Base-by-base conservation (phyloP, 352 stramenopile genomes). In the Aphanomyces invadans region DNA sequence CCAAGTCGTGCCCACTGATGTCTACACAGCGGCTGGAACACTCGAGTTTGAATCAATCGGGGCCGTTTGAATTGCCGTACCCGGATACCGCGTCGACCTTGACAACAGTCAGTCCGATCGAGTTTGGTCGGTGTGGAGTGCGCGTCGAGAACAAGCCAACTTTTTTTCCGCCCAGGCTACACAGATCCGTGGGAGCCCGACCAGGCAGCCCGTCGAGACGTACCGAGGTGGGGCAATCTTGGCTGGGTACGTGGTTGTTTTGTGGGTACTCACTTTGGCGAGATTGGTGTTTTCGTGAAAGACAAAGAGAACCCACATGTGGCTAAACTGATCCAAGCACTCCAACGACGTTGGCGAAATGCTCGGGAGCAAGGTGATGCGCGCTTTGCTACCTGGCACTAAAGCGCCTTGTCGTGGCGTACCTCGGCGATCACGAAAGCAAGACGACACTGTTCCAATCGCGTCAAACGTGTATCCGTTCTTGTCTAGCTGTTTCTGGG, bases 71-170 rank as follows among this genome's bases (percentile, higher is more conserved):
- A 2, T 44, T 7, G 36, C 65, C 71, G 33, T 72, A 82, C 62
- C 81, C 76, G 65, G 87, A 75, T 28, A 97, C 80, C 12, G 75
- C 74, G 60, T 98, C 92, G 52, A 98, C 85, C 72, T 90, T 94
- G 70, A 95, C 92, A 32, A 95, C 76, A 1, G 83, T 89, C 42
- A 98, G 76, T 0, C 95, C 96, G 48, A 99, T 90, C 0, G 93
- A 92, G 78, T 98, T 98, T 10, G 92, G 92, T 21, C 96, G 88
- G 73, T 99, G 97, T 12, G 97, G 97, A 46, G 94, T 97, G 32
- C 97, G 80, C 1, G 96, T 99, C 23, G 95, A 96, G 70, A 98
- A 98, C 46, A 99, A 80, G 5, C 97, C 97, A 38, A 95, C 83
- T 65, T 93, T 92, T 54, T 88, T 78, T 1, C 88, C 87, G 0